Base-by-base conservation (phyloP, 202 grass and related monocot species). In the Dendrocalamus latiflorus region DNA sequence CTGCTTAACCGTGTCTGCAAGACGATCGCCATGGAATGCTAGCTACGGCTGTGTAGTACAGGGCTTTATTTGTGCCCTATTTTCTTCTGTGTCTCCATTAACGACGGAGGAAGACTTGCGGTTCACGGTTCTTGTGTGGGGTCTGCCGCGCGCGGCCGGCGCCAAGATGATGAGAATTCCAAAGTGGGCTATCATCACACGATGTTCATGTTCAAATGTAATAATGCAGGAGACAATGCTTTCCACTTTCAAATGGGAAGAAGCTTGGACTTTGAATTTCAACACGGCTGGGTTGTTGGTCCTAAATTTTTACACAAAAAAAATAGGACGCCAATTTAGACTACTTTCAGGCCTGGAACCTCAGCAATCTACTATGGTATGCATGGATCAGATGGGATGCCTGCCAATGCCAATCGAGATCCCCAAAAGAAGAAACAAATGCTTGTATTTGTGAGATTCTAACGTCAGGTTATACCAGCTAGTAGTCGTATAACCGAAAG, bases 391-490 rank as follows among this genome's bases (percentile, higher is more conserved):
- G 57, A 34, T 43, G 33, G 16, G 44, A 42, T 50, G 66, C 30
- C 8, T 56, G 53, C 20, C 49, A 53, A 36, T 39, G 37, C 54
- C 47, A n/a, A 28, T 1, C 1, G 3, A 50, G 26, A 83, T 72
- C 10, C 48, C 4, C 37, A 11, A 30, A 30, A 30, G 30, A 30
- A 30, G 0, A 30, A 28, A 28, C 30, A 30, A 17, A 65, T 22
- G n/a, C 65, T n/a, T 60, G 81, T 79, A 84, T 74, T 83, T 66
- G 66, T 4, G 20, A 79, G 74, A 72, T 88, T 88, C 74, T 5
- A 0, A 17, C 61, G 65, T 44, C 70, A 81, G 59, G 22, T 25
- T 36, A 5, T 58, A 13, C 59, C 60, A 65, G 77, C 5, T 12
- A 59, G 22, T 60, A 59, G 4, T n/a, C 14, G 14, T 16, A 16